These are phyloP conservation scores for Candida buenavistaensis DNA, from an alignment of 1,139 yeast genomes.

Conservation along the genomic window DNA sequence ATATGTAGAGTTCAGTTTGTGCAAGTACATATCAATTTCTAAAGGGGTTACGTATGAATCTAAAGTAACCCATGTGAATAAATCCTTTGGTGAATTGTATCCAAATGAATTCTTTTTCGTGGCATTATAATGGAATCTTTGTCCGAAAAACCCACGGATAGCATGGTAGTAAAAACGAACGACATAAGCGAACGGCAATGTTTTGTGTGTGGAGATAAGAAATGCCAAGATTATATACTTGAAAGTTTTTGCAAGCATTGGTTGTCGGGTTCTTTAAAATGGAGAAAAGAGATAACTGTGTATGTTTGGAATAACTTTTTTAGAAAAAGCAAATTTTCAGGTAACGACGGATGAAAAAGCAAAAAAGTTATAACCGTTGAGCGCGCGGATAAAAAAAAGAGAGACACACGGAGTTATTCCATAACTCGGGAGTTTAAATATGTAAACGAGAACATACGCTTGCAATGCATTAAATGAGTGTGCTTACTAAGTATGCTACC, in stretches of 20 bases:
- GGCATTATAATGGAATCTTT: slow-evolving; percentile 23
- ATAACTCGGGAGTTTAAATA: no score
- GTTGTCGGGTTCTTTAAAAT: background rate
- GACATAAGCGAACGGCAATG: slow-evolving; percentile 69
- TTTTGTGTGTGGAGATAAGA: slow-evolving; percentile 45
- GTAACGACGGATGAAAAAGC: no score
- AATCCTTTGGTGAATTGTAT: slow-evolving; percentile 22
- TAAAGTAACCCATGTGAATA: slow-evolving; percentile 48
- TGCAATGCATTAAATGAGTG: no score
- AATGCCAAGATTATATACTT: slow-evolving; percentile 14
- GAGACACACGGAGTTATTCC: no score
- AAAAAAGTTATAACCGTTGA: no score
- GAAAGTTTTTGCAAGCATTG: slow-evolving; percentile 11
- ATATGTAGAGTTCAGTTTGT: slow-evolving; percentile 85
- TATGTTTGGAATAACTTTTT: no score
- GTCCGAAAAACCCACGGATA: slow-evolving; percentile 38
- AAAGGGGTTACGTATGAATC: slow-evolving; percentile 67
- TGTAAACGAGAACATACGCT: no score
- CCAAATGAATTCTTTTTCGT: slow-evolving; percentile 38
- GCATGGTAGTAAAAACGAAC: slow-evolving; percentile 58
- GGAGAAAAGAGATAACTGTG: background rate
- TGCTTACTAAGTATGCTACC: no score
- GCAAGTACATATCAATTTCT: slow-evolving; percentile 84
- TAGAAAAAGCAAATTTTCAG: no score
- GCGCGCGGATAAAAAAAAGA: no score